These are phyloP conservation scores for Tetrapisispora namnaoensis DNA, from an alignment of 805 yeast genomes.

Conservation along the genomic window DNA sequence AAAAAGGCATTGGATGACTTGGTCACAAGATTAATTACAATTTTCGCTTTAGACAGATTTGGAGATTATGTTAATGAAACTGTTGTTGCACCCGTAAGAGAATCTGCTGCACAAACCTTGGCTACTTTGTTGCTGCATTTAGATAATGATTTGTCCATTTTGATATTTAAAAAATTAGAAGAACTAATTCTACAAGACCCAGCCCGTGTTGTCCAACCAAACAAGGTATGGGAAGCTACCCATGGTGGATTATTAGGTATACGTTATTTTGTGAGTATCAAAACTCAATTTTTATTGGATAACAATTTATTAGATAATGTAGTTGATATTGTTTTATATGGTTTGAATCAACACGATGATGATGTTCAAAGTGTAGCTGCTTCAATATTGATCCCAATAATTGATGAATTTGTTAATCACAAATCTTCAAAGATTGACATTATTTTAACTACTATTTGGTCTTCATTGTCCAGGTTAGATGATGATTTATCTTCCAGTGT, in stretches of 20 bases:
- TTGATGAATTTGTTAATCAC: constrained; percentile 70
- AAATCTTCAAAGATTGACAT: constrained; percentile 38
- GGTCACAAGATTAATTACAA: constrained; percentile 71
- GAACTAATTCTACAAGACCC: constrained; percentile 59
- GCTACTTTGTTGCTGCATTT: constrained; percentile 82
- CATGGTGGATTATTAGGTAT: constrained; percentile 97
- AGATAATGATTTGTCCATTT: constrained; percentile 41
- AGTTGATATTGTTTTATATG: constrained; percentile 77
- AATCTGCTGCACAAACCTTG: constrained; percentile 88
- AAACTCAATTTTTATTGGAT: constrained; percentile 63
- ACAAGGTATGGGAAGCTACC: constrained; percentile 85
- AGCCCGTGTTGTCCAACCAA: constrained; percentile 6
- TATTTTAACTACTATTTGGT: constrained; percentile 74
- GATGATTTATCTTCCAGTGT: constrained; percentile 93
- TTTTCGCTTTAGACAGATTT: constrained; percentile 87
- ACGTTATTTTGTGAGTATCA: constrained; percentile 81
- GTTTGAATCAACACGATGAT: constrained; percentile 71
- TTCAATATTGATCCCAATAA: constrained; percentile 82
- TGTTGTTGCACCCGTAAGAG: constrained; percentile 96
- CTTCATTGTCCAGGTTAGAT: constrained; percentile 67
- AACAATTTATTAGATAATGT: constrained; percentile 55
- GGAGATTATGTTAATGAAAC: constrained; percentile 97
- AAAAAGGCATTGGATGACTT: constrained; percentile 72
- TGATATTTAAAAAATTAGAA: constrained; percentile 56
- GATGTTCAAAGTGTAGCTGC: constrained; percentile 98